Conservation (phyloP, 768 basidiomycete species). For the Lyophyllum decastes region DNA sequence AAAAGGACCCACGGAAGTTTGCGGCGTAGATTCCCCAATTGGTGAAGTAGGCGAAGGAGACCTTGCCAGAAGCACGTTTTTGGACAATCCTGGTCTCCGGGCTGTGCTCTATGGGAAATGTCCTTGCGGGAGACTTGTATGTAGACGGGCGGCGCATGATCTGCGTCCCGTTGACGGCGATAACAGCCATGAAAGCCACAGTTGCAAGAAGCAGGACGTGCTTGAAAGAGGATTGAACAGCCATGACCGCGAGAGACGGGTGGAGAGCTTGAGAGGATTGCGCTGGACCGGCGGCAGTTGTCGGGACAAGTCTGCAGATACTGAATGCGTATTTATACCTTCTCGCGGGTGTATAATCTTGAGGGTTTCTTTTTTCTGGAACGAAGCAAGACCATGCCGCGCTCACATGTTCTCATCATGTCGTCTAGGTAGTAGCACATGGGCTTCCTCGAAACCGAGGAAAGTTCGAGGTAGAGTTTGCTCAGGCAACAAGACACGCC, state of each 20-base stretch:
- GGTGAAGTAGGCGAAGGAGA: slow-evolving; percentile 54
- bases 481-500: background rate
- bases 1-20: slow-evolving; percentile 54
- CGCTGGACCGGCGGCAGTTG: slow-evolving; percentile 1
- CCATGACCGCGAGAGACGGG: slow-evolving; percentile 9
- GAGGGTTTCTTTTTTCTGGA: background rate
- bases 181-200: slow-evolving; percentile 19
- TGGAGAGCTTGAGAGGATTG: background rate
- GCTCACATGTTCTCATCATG: slow-evolving; percentile 11
- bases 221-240: slow-evolving; percentile 19
- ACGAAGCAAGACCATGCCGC: background rate
- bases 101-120: slow-evolving; percentile 30
- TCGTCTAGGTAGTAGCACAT: slow-evolving; percentile 15
- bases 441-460: slow-evolving; percentile 5
- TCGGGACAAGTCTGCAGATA: background rate
- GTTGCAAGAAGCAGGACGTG: slow-evolving; percentile 26
- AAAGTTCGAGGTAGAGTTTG: background rate
- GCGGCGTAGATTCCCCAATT: slow-evolving; percentile 69
- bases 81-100: slow-evolving; percentile 41
- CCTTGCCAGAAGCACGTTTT: slow-evolving; percentile 39
- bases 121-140: slow-evolving; percentile 42
- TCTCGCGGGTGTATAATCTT: background rate
- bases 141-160: slow-evolving; percentile 53
- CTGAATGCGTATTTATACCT: slow-evolving; percentile 16
- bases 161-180: slow-evolving; percentile 42